Conservation (phyloP, 73 alveolate species). For the Paramecium octaurelia region DNA sequence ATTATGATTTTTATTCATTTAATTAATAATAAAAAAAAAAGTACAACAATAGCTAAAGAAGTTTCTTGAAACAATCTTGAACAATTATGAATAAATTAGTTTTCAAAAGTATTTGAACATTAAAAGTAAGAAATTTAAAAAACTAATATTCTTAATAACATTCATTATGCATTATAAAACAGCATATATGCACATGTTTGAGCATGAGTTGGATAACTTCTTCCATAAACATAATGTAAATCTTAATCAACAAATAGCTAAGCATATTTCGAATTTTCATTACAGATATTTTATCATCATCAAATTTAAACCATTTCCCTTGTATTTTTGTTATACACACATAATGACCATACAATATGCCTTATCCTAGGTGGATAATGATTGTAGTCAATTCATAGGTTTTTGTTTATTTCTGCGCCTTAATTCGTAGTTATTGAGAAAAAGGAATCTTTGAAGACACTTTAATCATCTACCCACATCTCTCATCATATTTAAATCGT, state of each 20-base stretch:
- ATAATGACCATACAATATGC: conserved; percentile 54
- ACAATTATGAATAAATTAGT: background rate
- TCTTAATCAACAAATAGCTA: background rate
- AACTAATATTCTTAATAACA: background rate
- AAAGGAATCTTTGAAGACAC: conserved; percentile 45
- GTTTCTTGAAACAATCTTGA: background rate
- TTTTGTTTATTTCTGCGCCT: background rate
- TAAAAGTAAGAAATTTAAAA: background rate
- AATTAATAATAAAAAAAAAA: background rate
- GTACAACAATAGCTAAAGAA: background rate
- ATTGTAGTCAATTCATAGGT: conserved; percentile 34
- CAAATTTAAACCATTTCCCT: conserved; percentile 53
- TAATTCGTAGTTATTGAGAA: background rate
- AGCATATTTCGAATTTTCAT: background rate
- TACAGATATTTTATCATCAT: conserved; percentile 60
- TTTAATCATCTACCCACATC: conserved; percentile 48
- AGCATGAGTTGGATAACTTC: conserved; percentile 3
- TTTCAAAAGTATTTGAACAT: background rate
- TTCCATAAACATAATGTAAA: conserved; percentile 35
- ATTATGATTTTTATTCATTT: background rate
- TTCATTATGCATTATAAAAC: conserved; percentile 45
- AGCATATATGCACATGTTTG: conserved; percentile 60
- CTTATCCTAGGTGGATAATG: conserved; percentile 58
- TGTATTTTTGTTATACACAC: conserved; percentile 25
- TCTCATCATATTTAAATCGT: conserved; percentile 60